Evolutionary conservation across 2,329 filamentous ascomycete species (phyloP).

Genomic region (Fusarium buharicum): DNA sequence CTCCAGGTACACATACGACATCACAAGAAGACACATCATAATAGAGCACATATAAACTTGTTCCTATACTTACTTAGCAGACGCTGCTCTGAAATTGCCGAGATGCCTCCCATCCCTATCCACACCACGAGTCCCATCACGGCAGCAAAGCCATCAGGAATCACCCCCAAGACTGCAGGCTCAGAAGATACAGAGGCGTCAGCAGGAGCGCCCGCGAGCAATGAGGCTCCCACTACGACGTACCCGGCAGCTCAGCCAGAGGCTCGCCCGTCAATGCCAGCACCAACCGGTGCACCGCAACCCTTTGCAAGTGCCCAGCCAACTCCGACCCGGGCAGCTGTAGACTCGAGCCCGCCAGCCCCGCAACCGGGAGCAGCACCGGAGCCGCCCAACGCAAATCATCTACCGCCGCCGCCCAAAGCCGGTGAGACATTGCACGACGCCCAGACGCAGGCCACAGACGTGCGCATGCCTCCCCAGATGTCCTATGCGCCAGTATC

Average conservation of each 20-base stretch:
- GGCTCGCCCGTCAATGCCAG: slow-evolving; percentile 53
- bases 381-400: slow-evolving; percentile 49
- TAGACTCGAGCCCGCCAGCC: slow-evolving; percentile 57
- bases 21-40: not conserved
- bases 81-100: slow-evolving; percentile 19
- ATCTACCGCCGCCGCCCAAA: slow-evolving; percentile 63
- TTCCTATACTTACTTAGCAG: not conserved
- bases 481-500: slow-evolving; percentile 63
- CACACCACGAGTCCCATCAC: slow-evolving; percentile 69
- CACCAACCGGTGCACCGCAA: slow-evolving; percentile 54
- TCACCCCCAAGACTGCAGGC: slow-evolving; percentile 58
- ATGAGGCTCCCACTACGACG: slow-evolving; percentile 49
- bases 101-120: slow-evolving; percentile 71
- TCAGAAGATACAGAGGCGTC: slow-evolving; percentile 36
- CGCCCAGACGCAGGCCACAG: slow-evolving; percentile 48
- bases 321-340: slow-evolving; percentile 55
- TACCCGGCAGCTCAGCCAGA: slow-evolving; percentile 44
- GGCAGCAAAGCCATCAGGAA: slow-evolving; percentile 62
- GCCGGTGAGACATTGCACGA: slow-evolving; percentile 57
- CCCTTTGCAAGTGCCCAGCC: slow-evolving; percentile 53
- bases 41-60: not conserved
- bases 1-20: not conserved
- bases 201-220: slow-evolving; percentile 37
- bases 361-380: slow-evolving; percentile 69
- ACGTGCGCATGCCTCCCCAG: slow-evolving; percentile 58